A percentile compares a stretch with the other conserved stretches of the same genome.
phyloP scores from a whole-genome alignment of 1,284 basidiomycete species.

The Rugosomyces carneus region DNA sequence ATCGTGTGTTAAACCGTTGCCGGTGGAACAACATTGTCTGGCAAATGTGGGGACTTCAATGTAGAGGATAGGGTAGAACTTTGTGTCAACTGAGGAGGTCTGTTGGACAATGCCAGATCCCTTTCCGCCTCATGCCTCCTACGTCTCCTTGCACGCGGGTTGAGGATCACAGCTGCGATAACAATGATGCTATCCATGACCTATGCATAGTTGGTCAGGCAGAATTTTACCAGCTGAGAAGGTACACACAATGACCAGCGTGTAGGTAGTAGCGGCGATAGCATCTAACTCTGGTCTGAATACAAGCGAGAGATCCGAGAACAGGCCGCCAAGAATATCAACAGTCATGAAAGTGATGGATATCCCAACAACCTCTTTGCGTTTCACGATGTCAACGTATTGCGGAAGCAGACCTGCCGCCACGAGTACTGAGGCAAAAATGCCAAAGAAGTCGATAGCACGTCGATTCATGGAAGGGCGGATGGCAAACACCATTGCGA shows the following conservation, averaged over 20 bases:
- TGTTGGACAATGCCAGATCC: slow-evolving; percentile 5
- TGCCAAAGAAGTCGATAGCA: slow-evolving; percentile 58
- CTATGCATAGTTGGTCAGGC: slow-evolving; percentile 20
- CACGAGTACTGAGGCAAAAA: slow-evolving; percentile 57
- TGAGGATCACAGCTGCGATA: slow-evolving; percentile 39
- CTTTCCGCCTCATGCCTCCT: slow-evolving; percentile 18
- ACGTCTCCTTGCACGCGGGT: slow-evolving; percentile 39
- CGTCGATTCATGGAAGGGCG: slow-evolving; percentile 32
- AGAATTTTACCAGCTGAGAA: neutral
- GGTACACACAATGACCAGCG: slow-evolving; percentile 47
- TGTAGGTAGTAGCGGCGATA: slow-evolving; percentile 60
- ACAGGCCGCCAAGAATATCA: slow-evolving; percentile 70
- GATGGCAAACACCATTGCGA: slow-evolving; percentile 54
- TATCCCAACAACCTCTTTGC: slow-evolving; percentile 68
- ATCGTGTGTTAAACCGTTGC: neutral
- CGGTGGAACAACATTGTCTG: neutral
- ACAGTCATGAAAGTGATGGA: slow-evolving; percentile 66
- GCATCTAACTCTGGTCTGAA: slow-evolving; percentile 66
- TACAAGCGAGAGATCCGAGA: slow-evolving; percentile 62
- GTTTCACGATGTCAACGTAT: slow-evolving; percentile 66
- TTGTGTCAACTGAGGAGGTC: slow-evolving; percentile 4
- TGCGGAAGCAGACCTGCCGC: slow-evolving; percentile 57
- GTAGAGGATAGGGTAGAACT: slow-evolving; percentile 1
- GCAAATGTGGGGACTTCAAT: neutral
- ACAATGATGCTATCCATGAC: slow-evolving; percentile 41